These are phyloP conservation scores for Jasminum sambac DNA, from an alignment of 257 asterid species.

Conservation along the genomic window DNA sequence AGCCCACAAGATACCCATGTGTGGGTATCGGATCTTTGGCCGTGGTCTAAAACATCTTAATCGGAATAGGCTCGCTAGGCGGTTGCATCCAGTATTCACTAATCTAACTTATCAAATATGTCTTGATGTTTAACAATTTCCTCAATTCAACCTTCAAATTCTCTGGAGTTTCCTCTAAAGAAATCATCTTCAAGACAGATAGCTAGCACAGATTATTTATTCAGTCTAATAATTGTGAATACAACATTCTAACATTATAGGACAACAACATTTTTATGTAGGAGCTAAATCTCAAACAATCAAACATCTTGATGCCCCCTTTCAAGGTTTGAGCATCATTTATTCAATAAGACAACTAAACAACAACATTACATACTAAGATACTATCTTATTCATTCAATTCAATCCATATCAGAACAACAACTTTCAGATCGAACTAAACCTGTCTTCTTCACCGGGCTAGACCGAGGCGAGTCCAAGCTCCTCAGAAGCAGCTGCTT, in stretches of 20 bases:
- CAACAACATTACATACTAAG: not conserved
- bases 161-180: not conserved
- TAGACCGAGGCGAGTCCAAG: slow-evolving; percentile 67
- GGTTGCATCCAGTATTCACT: not conserved
- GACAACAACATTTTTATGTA: not conserved
- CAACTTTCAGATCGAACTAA: slow-evolving; percentile 49
- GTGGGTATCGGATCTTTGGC: too few relatives aligned
- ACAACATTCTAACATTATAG: not conserved
- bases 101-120: too few relatives aligned
- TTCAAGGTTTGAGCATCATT: not conserved
- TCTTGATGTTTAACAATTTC: not conserved
- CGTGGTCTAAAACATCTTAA: too few relatives aligned
- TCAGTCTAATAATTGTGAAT: not conserved
- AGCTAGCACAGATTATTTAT: not conserved
- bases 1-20: too few relatives aligned
- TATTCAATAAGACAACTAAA: slow-evolving; percentile 3
- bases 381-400: slow-evolving; percentile 4
- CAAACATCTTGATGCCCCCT: not conserved
- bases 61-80: too few relatives aligned
- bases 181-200: not conserved
- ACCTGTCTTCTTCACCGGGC: slow-evolving; percentile 39
- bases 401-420: slow-evolving; percentile 41
- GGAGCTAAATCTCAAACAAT: not conserved
- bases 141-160: not conserved
- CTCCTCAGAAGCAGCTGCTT: slow-evolving; percentile 71